Evolutionary conservation across 805 yeast genomes (phyloP).

Genomic region (Ogataea minuta): DNA sequence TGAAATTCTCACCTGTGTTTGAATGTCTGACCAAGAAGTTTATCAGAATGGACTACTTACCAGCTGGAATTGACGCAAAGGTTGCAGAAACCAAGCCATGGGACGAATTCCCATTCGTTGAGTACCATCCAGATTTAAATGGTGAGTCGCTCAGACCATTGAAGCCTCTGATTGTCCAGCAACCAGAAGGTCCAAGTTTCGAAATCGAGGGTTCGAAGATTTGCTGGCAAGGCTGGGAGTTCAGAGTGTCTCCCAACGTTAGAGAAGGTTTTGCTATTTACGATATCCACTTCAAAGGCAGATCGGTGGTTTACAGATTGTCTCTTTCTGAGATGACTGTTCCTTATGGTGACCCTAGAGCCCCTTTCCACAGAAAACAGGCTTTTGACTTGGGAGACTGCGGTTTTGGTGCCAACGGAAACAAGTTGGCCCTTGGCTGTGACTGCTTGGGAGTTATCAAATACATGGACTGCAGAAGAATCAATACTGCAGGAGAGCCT

Average conservation of each 20-base stretch:
- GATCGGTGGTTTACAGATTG: conserved; percentile 70
- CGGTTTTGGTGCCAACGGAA: conserved; percentile 76
- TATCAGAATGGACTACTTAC: conserved; percentile 70
- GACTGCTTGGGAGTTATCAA: conserved; percentile 80
- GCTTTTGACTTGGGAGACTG: conserved; percentile 85
- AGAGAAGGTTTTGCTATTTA: conserved; percentile 81
- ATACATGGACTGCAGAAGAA: conserved; percentile 62
- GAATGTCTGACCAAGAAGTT: conserved; percentile 59
- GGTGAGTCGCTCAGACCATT: conserved; percentile 55
- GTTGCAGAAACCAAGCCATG: conserved; percentile 56
- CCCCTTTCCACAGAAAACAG: conserved; percentile 81
- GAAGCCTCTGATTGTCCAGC: conserved; percentile 66
- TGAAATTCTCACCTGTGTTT: conserved; percentile 72
- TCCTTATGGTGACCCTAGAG: conserved; percentile 83
- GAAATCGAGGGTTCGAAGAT: conserved; percentile 56
- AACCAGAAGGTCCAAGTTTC: conserved; percentile 82
- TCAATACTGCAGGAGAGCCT: conserved; percentile 60
- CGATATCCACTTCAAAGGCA: conserved; percentile 71
- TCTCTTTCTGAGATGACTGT: conserved; percentile 83
- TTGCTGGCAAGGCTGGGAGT: conserved; percentile 83
- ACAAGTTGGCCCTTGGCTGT: conserved; percentile 69
- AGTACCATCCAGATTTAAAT: conserved; percentile 70
- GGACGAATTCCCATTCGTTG: conserved; percentile 59
- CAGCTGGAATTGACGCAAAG: conserved; percentile 66
- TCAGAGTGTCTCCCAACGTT: conserved; percentile 63